Percentiles rank a stretch among this genome's conserved stretches.
Conservation (phyloP, 306 rosid species). For the Medicago lupulina region DNA sequence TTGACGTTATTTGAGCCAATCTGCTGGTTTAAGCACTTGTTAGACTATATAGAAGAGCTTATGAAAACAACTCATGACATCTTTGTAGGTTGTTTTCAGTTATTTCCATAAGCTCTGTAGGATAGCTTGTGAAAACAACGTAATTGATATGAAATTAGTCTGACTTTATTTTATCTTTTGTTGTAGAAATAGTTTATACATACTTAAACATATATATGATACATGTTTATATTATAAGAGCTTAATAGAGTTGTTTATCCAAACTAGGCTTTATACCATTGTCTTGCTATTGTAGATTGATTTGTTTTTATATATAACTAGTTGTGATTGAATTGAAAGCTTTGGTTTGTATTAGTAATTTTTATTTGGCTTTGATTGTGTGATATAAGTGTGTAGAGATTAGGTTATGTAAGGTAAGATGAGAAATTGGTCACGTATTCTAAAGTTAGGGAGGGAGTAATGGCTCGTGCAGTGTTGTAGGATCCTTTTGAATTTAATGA, state of each 20-base stretch:
- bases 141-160: not conserved
- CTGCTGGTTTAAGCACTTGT: not conserved
- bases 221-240: not conserved
- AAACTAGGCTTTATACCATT: not conserved
- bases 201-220: not conserved
- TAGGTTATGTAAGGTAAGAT: not conserved
- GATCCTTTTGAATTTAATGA: too few relatives aligned
- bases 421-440: conserved; percentile 4
- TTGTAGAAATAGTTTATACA: not conserved
- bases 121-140: not conserved
- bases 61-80: not conserved
- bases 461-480: not conserved
- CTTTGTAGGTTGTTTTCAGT: not conserved
- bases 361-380: not conserved
- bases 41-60: not conserved
- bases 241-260: not conserved
- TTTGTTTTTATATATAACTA: not conserved
- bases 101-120: not conserved
- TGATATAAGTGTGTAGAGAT: not conserved
- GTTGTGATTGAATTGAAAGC: not conserved
- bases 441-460: conserved; percentile 1
- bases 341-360: not conserved
- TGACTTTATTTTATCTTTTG: not conserved
- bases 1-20: not conserved
- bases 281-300: conserved; percentile 27